A percentile compares a stretch with the other conserved stretches of the same genome.
Evolutionary conservation across 257 asterid species (phyloP).

Genomic region (Sherardia arvensis): DNA sequence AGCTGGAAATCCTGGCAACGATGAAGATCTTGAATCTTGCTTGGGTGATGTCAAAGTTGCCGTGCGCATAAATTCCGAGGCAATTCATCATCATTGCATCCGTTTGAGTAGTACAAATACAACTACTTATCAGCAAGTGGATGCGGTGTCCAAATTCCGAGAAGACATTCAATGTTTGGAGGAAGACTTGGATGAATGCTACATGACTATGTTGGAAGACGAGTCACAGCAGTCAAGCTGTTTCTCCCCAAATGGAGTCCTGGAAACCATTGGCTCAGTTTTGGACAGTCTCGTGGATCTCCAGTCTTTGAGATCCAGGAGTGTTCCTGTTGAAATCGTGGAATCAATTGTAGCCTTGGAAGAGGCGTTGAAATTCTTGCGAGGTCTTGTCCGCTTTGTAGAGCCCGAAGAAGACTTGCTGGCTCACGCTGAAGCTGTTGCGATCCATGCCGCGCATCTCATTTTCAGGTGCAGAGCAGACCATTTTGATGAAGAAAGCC

Average conservation of each 20-base stretch:
- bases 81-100: neutral
- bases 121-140: neutral
- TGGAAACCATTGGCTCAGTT: neutral
- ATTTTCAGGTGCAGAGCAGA: neutral
- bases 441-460: neutral
- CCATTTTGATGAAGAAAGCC: neutral
- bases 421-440: neutral
- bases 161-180: neutral
- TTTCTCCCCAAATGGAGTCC: no score
- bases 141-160: neutral
- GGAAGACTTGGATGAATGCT: neutral
- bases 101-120: neutral
- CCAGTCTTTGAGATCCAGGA: neutral
- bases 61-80: neutral
- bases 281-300: neutral
- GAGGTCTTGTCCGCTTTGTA: neutral
- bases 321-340: neutral
- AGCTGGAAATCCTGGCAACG: no score
- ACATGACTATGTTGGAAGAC: neutral
- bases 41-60: no score
- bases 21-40: no score
- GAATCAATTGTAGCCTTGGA: neutral
- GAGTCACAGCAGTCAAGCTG: neutral
- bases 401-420: neutral
- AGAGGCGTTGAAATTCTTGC: neutral